phyloP scores from a whole-genome alignment of 768 basidiomycete species.

The Sporobolomyces roseus region DNA sequence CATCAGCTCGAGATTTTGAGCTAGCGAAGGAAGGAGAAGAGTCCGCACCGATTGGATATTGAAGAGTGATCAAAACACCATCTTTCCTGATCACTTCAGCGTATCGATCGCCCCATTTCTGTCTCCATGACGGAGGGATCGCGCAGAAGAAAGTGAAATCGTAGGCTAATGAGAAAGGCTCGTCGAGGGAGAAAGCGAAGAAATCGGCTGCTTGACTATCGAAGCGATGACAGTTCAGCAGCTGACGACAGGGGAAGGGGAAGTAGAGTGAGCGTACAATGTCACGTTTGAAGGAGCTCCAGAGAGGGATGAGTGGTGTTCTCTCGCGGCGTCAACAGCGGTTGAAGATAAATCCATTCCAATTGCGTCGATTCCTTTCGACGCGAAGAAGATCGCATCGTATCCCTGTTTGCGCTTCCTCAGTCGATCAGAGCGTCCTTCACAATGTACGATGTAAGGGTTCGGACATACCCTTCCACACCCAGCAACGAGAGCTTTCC shows the following conservation, averaged over 20 bases:
- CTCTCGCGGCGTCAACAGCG: constrained; percentile 56
- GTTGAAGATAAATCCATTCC: constrained; percentile 61
- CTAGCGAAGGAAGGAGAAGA: neutral
- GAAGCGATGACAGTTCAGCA: neutral
- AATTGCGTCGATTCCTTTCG: constrained; percentile 54
- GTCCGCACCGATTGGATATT: constrained; percentile 55
- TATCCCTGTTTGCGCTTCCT: constrained; percentile 55
- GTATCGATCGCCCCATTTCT: constrained; percentile 62
- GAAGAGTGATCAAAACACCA: constrained; percentile 61
- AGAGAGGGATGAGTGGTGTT: constrained; percentile 46
- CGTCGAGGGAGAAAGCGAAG: constrained; percentile 53
- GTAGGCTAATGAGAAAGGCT: constrained; percentile 59
- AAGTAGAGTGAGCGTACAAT: constrained; percentile 1
- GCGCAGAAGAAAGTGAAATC: constrained; percentile 79
- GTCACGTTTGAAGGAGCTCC: constrained; percentile 15
- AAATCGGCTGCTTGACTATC: constrained; percentile 56
- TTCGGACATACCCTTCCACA: constrained; percentile 55
- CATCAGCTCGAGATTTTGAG: neutral
- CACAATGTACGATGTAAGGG: neutral
- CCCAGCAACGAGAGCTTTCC: constrained; percentile 56
- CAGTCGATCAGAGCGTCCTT: neutral
- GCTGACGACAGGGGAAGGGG: neutral
- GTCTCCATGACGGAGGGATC: constrained; percentile 58
- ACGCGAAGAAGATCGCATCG: constrained; percentile 59
- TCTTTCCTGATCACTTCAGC: constrained; percentile 59